Evolutionary conservation across 345 rosid species (phyloP).

Genomic region (Brassica juncea): DNA sequence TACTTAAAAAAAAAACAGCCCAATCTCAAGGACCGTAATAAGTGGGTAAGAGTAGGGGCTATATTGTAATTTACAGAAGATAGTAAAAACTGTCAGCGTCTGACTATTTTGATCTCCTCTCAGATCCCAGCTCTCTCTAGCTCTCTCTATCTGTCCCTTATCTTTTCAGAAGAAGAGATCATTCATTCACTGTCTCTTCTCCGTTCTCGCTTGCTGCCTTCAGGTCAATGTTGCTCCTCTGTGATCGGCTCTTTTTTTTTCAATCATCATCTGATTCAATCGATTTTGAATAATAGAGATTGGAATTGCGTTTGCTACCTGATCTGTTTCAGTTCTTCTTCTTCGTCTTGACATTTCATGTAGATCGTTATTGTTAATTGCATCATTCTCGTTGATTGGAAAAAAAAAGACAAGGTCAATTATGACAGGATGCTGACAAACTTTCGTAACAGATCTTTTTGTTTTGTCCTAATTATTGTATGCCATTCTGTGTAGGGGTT

Average conservation of each 20-base stretch:
- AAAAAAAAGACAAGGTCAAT: not conserved
- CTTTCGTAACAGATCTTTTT: not conserved
- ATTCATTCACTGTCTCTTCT: slow-evolving; percentile 11
- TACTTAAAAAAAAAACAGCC: not conserved
- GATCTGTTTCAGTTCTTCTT: not conserved
- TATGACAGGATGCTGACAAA: not conserved
- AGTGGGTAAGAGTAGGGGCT: slow-evolving; percentile 4
- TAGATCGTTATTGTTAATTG: slow-evolving; percentile 27
- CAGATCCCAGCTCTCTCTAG: slow-evolving; percentile 23
- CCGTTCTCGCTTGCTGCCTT: slow-evolving; percentile 10
- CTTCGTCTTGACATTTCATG: slow-evolving; percentile 9
- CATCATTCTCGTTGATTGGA: slow-evolving; percentile 11
- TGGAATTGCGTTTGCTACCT: slow-evolving; percentile 15
- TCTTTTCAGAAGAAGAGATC: slow-evolving; percentile 20
- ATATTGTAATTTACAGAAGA: not conserved
- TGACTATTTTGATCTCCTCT: slow-evolving; percentile 20
- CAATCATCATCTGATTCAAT: not conserved
- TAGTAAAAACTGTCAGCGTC: slow-evolving; percentile 13
- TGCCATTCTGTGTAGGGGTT: slow-evolving; percentile 31
- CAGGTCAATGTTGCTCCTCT: slow-evolving; percentile 28
- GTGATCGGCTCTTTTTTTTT: slow-evolving; percentile 3
- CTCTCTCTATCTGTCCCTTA: slow-evolving; percentile 14
- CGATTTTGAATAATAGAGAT: not conserved
- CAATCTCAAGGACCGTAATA: not conserved
- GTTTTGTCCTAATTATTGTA: not conserved